Evolutionary conservation across 2,329 filamentous ascomycete species (phyloP).

Genomic region (Colletotrichum tofieldiae): DNA sequence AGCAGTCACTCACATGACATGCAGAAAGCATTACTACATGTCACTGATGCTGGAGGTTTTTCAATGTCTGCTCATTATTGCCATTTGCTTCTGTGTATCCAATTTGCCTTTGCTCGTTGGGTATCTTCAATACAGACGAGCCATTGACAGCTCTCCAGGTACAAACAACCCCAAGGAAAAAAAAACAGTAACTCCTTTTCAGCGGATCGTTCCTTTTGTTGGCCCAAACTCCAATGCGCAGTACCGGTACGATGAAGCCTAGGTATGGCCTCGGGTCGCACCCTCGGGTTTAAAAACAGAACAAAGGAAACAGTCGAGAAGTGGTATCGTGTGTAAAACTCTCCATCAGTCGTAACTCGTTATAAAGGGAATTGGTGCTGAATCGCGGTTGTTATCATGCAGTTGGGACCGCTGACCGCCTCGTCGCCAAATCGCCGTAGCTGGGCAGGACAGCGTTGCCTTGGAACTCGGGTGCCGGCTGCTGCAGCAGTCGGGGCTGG

Average conservation of each 20-base stretch:
- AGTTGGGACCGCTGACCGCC: conserved; percentile 15
- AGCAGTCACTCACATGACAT: neutral
- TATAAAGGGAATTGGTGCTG: neutral
- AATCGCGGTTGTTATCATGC: neutral
- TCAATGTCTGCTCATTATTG: neutral
- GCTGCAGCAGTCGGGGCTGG: conserved; percentile 57
- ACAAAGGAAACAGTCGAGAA: conserved; percentile 16
- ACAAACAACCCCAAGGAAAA: too few relatives aligned
- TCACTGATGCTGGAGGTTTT: neutral
- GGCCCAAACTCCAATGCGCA: neutral
- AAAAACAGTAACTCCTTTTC: neutral
- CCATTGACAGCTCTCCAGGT: neutral
- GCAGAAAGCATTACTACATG: neutral
- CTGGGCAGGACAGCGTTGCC: conserved; percentile 56
- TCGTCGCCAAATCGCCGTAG: conserved; percentile 52
- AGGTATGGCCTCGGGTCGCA: neutral
- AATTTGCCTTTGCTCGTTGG: conserved; percentile 30
- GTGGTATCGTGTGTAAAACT: conserved; percentile 22
- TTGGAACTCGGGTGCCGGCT: conserved; percentile 53
- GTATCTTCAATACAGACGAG: conserved; percentile 27
- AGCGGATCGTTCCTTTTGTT: neutral
- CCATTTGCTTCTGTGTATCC: conserved; percentile 9
- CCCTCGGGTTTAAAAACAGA: neutral
- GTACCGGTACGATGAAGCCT: neutral
- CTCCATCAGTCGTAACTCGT: conserved; percentile 32